Conservation (phyloP, 257 asterid species). For the Verbascum thapsus region DNA sequence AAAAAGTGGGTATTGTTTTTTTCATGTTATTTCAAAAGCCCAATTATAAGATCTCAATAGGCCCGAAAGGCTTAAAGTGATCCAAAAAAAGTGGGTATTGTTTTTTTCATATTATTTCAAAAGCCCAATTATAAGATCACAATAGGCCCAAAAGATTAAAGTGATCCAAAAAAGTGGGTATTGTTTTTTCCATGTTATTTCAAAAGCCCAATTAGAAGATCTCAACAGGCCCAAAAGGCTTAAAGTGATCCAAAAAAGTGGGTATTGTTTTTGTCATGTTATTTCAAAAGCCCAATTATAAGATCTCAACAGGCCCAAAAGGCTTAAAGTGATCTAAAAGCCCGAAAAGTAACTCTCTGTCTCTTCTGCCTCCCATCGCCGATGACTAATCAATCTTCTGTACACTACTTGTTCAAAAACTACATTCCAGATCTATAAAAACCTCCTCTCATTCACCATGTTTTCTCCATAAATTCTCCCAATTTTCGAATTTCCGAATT, state of each 20-base stretch:
- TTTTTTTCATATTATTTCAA: no score
- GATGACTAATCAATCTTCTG: constrained; percentile 32
- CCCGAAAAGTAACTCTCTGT: constrained; percentile 15
- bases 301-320: constrained; percentile 29
- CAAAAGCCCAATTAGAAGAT: no score
- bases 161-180: no score
- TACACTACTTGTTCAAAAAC: constrained; percentile 31
- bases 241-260: constrained; percentile 25
- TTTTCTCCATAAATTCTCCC: constrained; percentile 28
- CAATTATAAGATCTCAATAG: constrained; percentile 5
- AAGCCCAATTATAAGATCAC: no score
- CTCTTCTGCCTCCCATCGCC: constrained; percentile 26
- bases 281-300: constrained; percentile 17
- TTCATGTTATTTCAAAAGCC: constrained; percentile 21
- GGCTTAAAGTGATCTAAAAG: constrained; percentile 3
- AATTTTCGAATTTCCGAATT: neutral
- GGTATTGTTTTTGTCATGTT: constrained; percentile 10
- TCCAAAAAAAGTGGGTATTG: no score
- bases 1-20: constrained; percentile 17
- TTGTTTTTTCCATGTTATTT: no score
- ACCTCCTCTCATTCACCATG: constrained; percentile 20
- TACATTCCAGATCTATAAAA: constrained; percentile 42
- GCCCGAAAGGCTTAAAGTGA: constrained; percentile 25
- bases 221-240: no score
- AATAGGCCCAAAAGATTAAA: no score